A percentile compares a stretch with the other conserved stretches of the same genome.
Evolutionary conservation across 306 rosid species (phyloP).

Genomic region (Pyrus communis): DNA sequence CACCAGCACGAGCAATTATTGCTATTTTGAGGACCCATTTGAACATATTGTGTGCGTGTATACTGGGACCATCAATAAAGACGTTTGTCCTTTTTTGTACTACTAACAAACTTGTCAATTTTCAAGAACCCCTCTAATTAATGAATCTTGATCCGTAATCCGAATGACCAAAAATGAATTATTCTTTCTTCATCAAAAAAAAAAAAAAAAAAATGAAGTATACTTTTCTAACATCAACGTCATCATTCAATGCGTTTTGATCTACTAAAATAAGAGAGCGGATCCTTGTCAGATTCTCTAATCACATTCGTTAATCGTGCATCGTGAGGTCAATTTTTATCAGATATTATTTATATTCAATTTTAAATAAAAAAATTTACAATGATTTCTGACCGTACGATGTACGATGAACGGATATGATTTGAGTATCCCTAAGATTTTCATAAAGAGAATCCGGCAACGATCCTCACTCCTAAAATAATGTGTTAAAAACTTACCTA

Average conservation of each 20-base stretch:
- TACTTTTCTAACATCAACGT: no score
- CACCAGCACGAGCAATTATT: slow-evolving; percentile 23
- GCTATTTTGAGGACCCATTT: slow-evolving; percentile 21
- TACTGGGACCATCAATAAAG: slow-evolving; percentile 6
- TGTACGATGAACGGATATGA: accelerated
- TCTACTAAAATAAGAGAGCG: no score
- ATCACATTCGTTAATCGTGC: no score
- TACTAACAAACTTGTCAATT: slow-evolving; percentile 22
- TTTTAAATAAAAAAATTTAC: no score
- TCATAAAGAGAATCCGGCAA: no score
- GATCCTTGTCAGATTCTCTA: no score
- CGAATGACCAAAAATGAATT: slow-evolving; percentile 2
- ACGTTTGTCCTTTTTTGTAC: slow-evolving; percentile 20
- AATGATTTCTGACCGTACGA: accelerated
- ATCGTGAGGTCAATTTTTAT: accelerated
- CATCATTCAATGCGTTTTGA: no score
- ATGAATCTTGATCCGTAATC: slow-evolving; percentile 34
- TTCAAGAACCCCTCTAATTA: background rate
- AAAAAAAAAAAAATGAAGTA: no score
- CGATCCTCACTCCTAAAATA: no score
- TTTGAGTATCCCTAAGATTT: accelerated
- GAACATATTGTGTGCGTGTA: slow-evolving; percentile 16
- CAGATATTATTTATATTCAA: no score
- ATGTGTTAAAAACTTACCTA: no score
- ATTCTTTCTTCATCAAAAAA: no score